Base-by-base conservation (phyloP, 2,329 filamentous ascomycete genomes). In the Aspergillus brasiliensis region DNA sequence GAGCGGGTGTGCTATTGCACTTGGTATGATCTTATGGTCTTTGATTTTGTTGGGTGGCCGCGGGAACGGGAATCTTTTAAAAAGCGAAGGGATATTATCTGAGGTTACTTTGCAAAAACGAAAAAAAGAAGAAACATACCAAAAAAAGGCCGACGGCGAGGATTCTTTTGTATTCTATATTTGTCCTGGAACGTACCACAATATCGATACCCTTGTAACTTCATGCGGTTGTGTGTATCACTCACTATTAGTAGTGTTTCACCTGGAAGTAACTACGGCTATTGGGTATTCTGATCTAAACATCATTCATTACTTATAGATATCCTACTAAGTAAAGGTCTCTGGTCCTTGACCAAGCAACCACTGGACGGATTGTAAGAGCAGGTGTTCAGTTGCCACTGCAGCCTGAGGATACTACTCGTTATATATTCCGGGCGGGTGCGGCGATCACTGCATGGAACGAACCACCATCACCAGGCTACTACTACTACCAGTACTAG, bases 201-300 rank as follows among this genome's bases (percentile, higher is more conserved):
- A 71, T 67, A 73, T 73, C 71, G 71, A 73, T 73, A 73, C 71
- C 71, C 71, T 73, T 69, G 63, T 67, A 72, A 55, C 60, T 54
- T 68, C 62, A 46, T 27, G 31, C 25, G 27, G 13, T 25, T 44
- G 38, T 25, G 17, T 28, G 23, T 49, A 28, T 13, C n/a, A 48
- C 4, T 7, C 15, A 31, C 15, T 28, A 3, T 7, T 8, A 42
- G 38, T 42, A 42, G 38, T 17, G 10, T 48, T 40, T 17, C 40
- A 21, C 21, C 31, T 13, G 31, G 5, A 13, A 13, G 5, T 34
- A 15, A 5, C 31, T n/a, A n/a, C n/a, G n/a, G n/a, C n/a, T n/a
- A n/a, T n/a, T n/a, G n/a, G n/a, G n/a, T n/a, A n/a, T n/a, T n/a
- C n/a, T n/a, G n/a, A n/a, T n/a, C n/a, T n/a, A n/a, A n/a, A n/a